Evolutionary conservation across 73 alveolate species (phyloP).

Genomic region (Tetrahymena thermophila): DNA sequence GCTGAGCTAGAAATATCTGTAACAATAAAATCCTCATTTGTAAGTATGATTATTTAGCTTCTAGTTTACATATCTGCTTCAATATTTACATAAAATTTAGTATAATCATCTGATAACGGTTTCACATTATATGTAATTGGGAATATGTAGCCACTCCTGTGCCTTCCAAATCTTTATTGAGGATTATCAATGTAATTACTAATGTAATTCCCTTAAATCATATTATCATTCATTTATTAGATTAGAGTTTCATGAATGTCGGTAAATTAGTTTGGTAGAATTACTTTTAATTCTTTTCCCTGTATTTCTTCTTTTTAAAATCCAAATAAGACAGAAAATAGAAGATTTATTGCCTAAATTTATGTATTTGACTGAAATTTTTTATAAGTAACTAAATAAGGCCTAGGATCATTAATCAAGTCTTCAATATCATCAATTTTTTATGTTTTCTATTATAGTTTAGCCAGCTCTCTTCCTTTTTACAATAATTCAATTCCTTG

Average conservation of each 20-base stretch:
- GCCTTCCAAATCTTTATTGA: neutral
- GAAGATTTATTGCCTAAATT: conserved; percentile 9
- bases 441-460: neutral
- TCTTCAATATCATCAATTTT: conserved; percentile 7
- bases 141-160: conserved; percentile 28
- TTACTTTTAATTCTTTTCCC: conserved; percentile 2
- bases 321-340: conserved; percentile 30
- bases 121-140: conserved; percentile 19
- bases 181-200: conserved; percentile 19
- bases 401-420: conserved; percentile 12
- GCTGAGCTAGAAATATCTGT: conserved; percentile 24
- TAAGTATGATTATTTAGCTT: conserved; percentile 4
- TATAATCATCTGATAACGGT: neutral
- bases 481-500: neutral
- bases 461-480: conserved; percentile 2
- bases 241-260: conserved; percentile 19
- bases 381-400: neutral
- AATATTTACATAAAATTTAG: neutral
- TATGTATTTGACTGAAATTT: neutral
- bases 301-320: conserved; percentile 23
- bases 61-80: conserved; percentile 10
- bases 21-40: neutral
- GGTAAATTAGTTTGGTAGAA: conserved; percentile 16
- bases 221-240: conserved; percentile 3
- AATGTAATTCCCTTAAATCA: neutral